Evolutionary conservation across 75 land plant species (phyloP), one percentile per base, ranked within the genome.

Genomic region (Sequoia sempervirens): DNA sequence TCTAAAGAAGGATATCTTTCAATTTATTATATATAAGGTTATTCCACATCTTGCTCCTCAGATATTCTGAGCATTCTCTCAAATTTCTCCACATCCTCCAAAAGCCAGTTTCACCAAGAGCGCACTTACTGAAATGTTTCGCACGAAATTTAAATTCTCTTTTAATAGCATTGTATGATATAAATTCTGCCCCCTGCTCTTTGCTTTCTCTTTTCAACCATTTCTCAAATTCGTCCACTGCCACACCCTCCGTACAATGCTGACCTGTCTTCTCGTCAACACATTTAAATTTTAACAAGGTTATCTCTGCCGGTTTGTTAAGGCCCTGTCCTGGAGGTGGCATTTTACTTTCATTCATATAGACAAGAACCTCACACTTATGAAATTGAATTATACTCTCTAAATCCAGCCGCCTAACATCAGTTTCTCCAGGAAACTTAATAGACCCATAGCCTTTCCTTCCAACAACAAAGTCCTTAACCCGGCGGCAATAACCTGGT

Each of bases 261-360:
- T 88, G 85, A 26, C 96, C 98, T 34, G 98, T 94, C 86, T 92
- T 93, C 87, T 93, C 96, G 88, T 96, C 93, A 14, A 92, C 81
- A 79, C 92, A 94, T 84, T 90, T 96, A 40, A 96, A 91, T 83
- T 97, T 96, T 50, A 96, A 87, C 34, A 96, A 90, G 7, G 96
- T 96, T n/a, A 97, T 95, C 84, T 92, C 95, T 34, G 98, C 98
- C 13, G 99, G 95, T 84, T 97, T 97, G 89, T 96, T 97, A 40
- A 97, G 89, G 30, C 99, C 99, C 84, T 96, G 93, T 12, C 99
- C 99, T 56, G 92, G 86, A 47, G 99, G 91, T 10, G 99, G 99
- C 83, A 96, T 97, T 87, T 90, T 94, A 82, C 88, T 93, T 82
- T 96, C 99, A 84, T 97, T 98, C 93, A 92, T 92, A 84, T 96